Evolutionary conservation across 352 stramenopile genomes (phyloP).

Genomic region (Paralagenidium karlingii): DNA sequence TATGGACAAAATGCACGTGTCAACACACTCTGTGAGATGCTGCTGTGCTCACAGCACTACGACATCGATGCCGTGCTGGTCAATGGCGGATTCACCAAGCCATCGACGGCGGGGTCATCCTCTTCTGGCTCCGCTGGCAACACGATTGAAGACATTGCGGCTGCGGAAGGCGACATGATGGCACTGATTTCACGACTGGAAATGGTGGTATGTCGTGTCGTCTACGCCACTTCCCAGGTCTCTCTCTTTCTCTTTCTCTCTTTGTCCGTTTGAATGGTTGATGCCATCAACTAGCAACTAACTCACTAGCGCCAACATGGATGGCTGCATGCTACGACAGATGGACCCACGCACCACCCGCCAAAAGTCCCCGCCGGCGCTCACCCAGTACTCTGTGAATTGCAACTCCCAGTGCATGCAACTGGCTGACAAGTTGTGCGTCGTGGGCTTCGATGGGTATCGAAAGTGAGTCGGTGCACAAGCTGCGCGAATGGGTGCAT

Average conservation of each 20-base stretch:
- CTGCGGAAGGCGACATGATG: slow-evolving; percentile 85
- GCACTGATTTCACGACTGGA: slow-evolving; percentile 77
- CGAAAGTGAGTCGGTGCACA: too few relatives aligned
- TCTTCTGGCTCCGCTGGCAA: too few relatives aligned
- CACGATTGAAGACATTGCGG: too few relatives aligned
- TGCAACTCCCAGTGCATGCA: too few relatives aligned
- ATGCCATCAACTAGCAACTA: not conserved
- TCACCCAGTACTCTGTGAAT: slow-evolving; percentile 80
- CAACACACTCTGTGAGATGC: slow-evolving; percentile 63
- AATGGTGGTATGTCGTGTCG: slow-evolving; percentile 74
- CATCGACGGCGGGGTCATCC: too few relatives aligned
- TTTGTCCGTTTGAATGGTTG: slow-evolving; percentile 14
- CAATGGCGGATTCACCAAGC: slow-evolving; percentile 44
- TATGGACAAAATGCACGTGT: slow-evolving; percentile 45
- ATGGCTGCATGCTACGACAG: slow-evolving; percentile 10
- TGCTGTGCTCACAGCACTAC: slow-evolving; percentile 49
- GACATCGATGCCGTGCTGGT: slow-evolving; percentile 71
- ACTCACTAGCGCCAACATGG: not conserved
- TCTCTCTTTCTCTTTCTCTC: not conserved
- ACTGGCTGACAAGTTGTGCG: too few relatives aligned
- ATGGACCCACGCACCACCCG: slow-evolving; percentile 69
- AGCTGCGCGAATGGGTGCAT: too few relatives aligned
- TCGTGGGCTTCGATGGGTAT: too few relatives aligned
- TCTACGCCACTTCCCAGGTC: slow-evolving; percentile 59
- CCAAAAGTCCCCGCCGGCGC: slow-evolving; percentile 30